Conservation (phyloP, 2,329 filamentous ascomycete species). For the Sclerotinia trifoliorum region DNA sequence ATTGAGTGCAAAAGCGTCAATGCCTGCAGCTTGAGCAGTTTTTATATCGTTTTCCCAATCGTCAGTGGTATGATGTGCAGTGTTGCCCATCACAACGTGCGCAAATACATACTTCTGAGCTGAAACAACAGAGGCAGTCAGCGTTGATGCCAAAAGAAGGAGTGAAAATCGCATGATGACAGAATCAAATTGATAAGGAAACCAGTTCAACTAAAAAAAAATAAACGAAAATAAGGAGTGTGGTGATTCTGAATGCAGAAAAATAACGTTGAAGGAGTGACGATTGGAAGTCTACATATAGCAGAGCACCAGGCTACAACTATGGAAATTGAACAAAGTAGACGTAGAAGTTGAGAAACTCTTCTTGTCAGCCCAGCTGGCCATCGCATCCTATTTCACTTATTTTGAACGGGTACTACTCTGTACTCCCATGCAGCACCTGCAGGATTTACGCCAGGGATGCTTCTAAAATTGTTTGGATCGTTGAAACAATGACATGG, state of each 20-base stretch:
- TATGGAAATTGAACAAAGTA: background rate
- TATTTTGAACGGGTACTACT: conserved; percentile 9
- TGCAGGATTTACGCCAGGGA: conserved; percentile 8
- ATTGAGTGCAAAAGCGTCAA: conserved; percentile 43
- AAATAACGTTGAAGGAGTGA: background rate
- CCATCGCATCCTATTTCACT: conserved; percentile 17
- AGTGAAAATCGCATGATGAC: conserved; percentile 22
- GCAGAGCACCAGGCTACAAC: conserved; percentile 17
- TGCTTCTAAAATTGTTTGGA: background rate
- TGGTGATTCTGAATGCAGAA: conserved; percentile 17
- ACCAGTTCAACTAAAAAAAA: conserved; percentile 8
- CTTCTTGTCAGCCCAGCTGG: conserved; percentile 9
- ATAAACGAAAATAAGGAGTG: conserved; percentile 10
- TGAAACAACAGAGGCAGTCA: conserved; percentile 22
- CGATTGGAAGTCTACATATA: conserved; percentile 10
- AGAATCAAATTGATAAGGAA: background rate
- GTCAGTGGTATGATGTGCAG: conserved; percentile 36
- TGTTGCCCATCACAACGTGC: conserved; percentile 40
- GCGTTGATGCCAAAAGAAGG: conserved; percentile 21
- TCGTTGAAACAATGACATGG: background rate
- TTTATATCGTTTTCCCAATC: conserved; percentile 41
- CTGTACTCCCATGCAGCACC: conserved; percentile 3
- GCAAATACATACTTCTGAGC: conserved; percentile 37
- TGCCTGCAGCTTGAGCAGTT: conserved; percentile 41
- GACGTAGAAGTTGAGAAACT: conserved; percentile 13